These are phyloP conservation scores for Lanmaoa pseudosensibilis DNA, from an alignment of 768 basidiomycete species.

Conservation along the genomic window DNA sequence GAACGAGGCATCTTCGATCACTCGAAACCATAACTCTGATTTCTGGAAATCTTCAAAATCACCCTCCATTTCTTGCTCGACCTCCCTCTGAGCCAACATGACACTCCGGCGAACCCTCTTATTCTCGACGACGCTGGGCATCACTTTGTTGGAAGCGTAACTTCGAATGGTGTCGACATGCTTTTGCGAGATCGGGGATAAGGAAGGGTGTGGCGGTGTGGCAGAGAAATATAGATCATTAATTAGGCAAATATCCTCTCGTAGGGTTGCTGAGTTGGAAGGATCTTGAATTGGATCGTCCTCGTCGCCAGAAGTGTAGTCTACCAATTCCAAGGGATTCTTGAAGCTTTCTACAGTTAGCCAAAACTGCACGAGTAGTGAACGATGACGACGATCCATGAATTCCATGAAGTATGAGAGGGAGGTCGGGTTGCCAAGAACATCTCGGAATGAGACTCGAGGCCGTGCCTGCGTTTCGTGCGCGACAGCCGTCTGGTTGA, in stretches of 20 bases:
- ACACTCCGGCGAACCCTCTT: conserved; percentile 74
- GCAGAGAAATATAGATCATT: conserved; percentile 83
- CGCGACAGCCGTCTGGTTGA: conserved; percentile 39
- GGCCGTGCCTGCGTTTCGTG: conserved; percentile 47
- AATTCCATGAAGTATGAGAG: conserved; percentile 98
- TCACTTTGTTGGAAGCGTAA: conserved; percentile 55
- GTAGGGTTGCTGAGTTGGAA: conserved; percentile 58
- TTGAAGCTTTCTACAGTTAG: conserved; percentile 97
- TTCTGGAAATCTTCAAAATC: conserved; percentile 88
- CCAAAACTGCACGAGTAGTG: conserved; percentile 94
- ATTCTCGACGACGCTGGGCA: conserved; percentile 40
- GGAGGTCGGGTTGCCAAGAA: conserved; percentile 85
- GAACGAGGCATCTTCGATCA: conserved; percentile 65
- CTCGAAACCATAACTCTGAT: conserved; percentile 92
- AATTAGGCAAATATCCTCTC: conserved; percentile 88
- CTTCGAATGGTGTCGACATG: conserved; percentile 67
- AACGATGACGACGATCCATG: conserved; percentile 87
- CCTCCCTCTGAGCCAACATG: conserved; percentile 79
- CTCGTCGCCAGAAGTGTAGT: conserved; percentile 59
- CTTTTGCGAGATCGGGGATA: conserved; percentile 66
- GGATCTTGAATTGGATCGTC: conserved; percentile 60
- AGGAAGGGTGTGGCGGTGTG: conserved; percentile 53
- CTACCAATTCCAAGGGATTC: conserved; percentile 85
- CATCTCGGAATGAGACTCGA: conserved; percentile 65
- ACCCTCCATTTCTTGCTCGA: conserved; percentile 86